Evolutionary conservation across 805 yeast genomes (phyloP).

Genomic region (Yamadazyma endophytica): DNA sequence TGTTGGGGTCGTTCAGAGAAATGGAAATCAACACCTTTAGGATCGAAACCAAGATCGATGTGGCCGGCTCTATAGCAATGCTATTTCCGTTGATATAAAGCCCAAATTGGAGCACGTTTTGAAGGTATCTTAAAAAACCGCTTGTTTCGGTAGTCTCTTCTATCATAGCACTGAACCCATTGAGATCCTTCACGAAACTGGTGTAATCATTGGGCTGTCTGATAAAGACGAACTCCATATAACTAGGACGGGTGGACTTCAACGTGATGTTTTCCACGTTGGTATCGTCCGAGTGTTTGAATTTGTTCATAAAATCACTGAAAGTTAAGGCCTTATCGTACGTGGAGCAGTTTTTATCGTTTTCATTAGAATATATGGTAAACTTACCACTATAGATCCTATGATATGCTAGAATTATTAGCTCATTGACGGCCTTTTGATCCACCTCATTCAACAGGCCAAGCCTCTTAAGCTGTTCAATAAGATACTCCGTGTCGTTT

Average conservation of each 20-base stretch:
- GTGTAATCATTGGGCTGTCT: conserved; percentile 19
- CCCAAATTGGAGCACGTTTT: conserved; percentile 15
- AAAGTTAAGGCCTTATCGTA: conserved; percentile 13
- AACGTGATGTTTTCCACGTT: conserved; percentile 10
- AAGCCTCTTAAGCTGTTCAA: conserved; percentile 1
- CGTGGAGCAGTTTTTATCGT: conserved; percentile 3
- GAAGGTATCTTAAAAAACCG: conserved; percentile 13
- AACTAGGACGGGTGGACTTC: conserved; percentile 15
- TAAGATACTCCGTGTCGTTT: conserved; percentile 7
- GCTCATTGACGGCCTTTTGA: conserved; percentile 1
- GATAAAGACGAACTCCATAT: conserved; percentile 17
- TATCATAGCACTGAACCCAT: conserved; percentile 14
- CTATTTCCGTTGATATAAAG: conserved; percentile 25
- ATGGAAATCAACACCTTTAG: conserved; percentile 23
- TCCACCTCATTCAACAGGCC: neutral
- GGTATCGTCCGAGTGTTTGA: conserved; percentile 1
- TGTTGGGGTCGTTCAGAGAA: conserved; percentile 11
- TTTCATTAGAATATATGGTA: conserved; percentile 10
- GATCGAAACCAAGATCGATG: conserved; percentile 25
- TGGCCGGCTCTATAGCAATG: conserved; percentile 25
- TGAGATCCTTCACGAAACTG: conserved; percentile 17
- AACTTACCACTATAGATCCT: conserved; percentile 17
- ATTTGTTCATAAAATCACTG: conserved; percentile 10
- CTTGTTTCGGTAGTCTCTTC: conserved; percentile 13
- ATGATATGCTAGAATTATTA: conserved; percentile 13